Percentiles rank a stretch among this genome's conserved stretches.
Conservation (phyloP, 176 grass and related monocot genomes). For the Zoysia japonica region DNA sequence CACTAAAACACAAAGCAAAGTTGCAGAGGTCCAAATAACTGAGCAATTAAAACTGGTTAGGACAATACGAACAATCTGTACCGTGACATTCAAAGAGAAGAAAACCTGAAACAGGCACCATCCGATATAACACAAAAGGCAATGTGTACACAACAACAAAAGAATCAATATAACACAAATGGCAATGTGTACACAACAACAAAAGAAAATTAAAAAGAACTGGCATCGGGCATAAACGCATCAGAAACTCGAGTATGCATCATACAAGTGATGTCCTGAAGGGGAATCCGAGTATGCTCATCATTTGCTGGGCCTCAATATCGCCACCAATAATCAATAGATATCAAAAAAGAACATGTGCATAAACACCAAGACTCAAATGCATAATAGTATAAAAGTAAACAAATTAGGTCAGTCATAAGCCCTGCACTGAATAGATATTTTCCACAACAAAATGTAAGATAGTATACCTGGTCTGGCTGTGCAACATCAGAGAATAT, state of each 20-base stretch:
- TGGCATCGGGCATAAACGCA: slow-evolving; percentile 32
- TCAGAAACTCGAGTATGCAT: slow-evolving; percentile 92
- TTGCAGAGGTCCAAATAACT: no score
- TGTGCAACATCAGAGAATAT: slow-evolving; percentile 99
- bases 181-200: neutral
- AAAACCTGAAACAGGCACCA: no score
- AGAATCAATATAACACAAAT: neutral
- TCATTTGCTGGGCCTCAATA: slow-evolving; percentile 55
- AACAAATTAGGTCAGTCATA: neutral
- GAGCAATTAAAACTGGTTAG: no score
- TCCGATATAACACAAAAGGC: no score
- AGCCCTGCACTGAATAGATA: neutral
- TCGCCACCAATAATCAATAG: neutral
- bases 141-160: no score
- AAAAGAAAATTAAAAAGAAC: neutral
- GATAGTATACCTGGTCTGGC: slow-evolving; percentile 73
- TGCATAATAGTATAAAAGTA: neutral
- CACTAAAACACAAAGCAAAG: no score
- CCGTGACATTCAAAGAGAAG: no score
- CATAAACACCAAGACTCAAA: neutral
- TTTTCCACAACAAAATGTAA: neutral
- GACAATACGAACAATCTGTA: no score
- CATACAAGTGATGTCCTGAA: slow-evolving; percentile 95
- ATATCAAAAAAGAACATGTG: neutral
- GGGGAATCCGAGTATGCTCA: slow-evolving; percentile 98